Evolutionary conservation across 352 stramenopile genomes (phyloP).

Genomic region (Globisporangium nodosum): DNA sequence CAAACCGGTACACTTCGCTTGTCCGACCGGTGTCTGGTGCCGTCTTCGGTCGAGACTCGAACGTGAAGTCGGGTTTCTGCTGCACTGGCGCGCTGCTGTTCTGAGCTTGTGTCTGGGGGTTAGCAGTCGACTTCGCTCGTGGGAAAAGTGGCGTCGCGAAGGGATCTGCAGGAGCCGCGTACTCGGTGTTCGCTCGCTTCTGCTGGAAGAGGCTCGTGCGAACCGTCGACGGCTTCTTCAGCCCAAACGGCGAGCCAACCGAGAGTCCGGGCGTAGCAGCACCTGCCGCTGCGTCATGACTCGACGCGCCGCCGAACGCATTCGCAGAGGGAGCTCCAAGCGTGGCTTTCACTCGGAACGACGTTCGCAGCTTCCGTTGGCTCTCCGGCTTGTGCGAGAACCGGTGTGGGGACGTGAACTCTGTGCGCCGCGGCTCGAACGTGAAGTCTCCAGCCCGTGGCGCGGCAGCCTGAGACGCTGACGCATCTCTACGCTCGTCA

Average conservation of each 20-base stretch:
- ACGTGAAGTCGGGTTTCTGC: slow-evolving; percentile 10
- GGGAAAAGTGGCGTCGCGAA: slow-evolving; percentile 42
- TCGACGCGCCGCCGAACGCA: slow-evolving; percentile 5
- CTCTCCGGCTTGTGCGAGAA: slow-evolving; percentile 6
- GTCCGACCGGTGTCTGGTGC: background rate
- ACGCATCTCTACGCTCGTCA: background rate
- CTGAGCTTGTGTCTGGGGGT: background rate
- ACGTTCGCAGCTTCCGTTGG: slow-evolving; percentile 14
- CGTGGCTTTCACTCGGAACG: slow-evolving; percentile 28
- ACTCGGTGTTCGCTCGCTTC: slow-evolving; percentile 16
- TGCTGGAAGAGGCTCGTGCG: slow-evolving; percentile 24
- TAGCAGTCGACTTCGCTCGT: slow-evolving; percentile 5
- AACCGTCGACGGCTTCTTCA: slow-evolving; percentile 12
- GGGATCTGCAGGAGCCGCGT: slow-evolving; percentile 33
- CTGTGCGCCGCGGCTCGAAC: slow-evolving; percentile 7
- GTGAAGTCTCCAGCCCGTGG: slow-evolving; percentile 6
- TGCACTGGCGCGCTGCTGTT: background rate
- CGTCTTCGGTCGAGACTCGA: slow-evolving; percentile 5
- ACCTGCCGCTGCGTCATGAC: background rate
- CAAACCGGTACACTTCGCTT: slow-evolving; percentile 9
- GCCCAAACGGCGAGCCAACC: slow-evolving; percentile 24
- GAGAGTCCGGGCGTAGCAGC: slow-evolving; percentile 6
- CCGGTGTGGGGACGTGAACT: background rate
- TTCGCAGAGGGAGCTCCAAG: slow-evolving; percentile 11
- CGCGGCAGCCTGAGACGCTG: background rate